Percentiles rank a stretch among this genome's conserved stretches.
These are phyloP conservation scores for Apiospora pterosperma DNA, from an alignment of 2,329 filamentous ascomycete species.

Conservation along the genomic window DNA sequence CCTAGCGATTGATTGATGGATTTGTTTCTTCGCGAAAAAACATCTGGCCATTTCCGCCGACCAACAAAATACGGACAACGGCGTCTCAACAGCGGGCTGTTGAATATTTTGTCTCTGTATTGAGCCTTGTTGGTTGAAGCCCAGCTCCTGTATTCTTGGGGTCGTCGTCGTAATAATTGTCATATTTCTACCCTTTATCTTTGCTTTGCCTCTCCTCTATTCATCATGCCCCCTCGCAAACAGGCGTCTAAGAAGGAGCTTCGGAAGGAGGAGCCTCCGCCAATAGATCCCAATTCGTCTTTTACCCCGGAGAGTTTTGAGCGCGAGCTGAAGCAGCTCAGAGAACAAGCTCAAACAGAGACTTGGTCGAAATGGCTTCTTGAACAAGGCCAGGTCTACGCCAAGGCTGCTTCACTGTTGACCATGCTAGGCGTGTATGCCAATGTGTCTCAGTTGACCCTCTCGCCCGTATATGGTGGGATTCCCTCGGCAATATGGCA, in stretches of 20 bases:
- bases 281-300: slow-evolving; percentile 29
- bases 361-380: slow-evolving; percentile 28
- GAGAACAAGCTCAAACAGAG: slow-evolving; percentile 30
- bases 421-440: slow-evolving; percentile 61
- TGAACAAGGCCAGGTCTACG: slow-evolving; percentile 38
- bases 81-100: slow-evolving; percentile 28
- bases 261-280: slow-evolving; percentile 16
- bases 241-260: slow-evolving; percentile 15
- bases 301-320: slow-evolving; percentile 52
- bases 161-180: neutral
- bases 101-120: slow-evolving; percentile 11
- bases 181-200: neutral
- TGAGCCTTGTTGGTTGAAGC: neutral
- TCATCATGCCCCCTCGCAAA: slow-evolving; percentile 26
- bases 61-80: slow-evolving; percentile 5
- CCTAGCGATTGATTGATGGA: neutral
- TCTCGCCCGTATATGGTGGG: slow-evolving; percentile 86
- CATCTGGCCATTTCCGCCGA: slow-evolving; percentile 11
- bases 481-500: slow-evolving; percentile 76
- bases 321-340: slow-evolving; percentile 49
- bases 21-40: slow-evolving; percentile 7
- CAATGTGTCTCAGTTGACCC: slow-evolving; percentile 68
- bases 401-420: slow-evolving; percentile 42
- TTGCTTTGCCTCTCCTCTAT: neutral
- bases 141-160: neutral